These are phyloP conservation scores for Asterophora parasitica DNA, from an alignment of 768 basidiomycete genomes.

Conservation along the genomic window DNA sequence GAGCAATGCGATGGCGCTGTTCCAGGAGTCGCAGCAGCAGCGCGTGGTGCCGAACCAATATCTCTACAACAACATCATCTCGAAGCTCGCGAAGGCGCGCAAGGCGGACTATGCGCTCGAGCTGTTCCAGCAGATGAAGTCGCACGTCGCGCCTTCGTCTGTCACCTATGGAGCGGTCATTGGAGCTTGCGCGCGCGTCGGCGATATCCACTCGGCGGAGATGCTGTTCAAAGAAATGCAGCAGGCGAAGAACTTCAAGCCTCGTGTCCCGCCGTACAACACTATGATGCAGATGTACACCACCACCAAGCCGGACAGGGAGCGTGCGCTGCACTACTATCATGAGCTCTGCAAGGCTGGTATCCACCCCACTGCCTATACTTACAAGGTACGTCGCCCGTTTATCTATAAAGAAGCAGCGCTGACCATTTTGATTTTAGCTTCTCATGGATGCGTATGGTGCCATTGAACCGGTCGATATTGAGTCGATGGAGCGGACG, in stretches of 20 bases:
- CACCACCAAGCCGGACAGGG: slow-evolving; percentile 83
- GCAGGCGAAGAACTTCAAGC: slow-evolving; percentile 64
- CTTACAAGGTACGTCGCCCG: slow-evolving; percentile 71
- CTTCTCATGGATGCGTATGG: slow-evolving; percentile 89
- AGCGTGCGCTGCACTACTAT: slow-evolving; percentile 72
- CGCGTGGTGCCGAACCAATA: slow-evolving; percentile 78
- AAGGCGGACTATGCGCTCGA: slow-evolving; percentile 88
- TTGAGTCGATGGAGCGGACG: slow-evolving; percentile 62
- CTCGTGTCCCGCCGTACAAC: slow-evolving; percentile 93
- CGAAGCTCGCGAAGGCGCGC: slow-evolving; percentile 89
- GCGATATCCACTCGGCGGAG: slow-evolving; percentile 80
- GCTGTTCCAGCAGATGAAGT: slow-evolving; percentile 86
- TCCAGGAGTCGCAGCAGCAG: slow-evolving; percentile 66
- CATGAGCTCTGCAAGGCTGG: slow-evolving; percentile 53
- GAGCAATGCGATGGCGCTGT: slow-evolving; percentile 78
- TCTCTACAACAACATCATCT: slow-evolving; percentile 96
- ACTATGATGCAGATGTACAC: slow-evolving; percentile 98
- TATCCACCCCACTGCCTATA: slow-evolving; percentile 80
- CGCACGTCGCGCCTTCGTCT: slow-evolving; percentile 59
- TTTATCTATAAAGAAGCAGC: slow-evolving; percentile 1
- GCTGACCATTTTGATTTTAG: slow-evolving; percentile 28
- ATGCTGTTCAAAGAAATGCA: slow-evolving; percentile 84
- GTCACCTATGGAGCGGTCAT: slow-evolving; percentile 96
- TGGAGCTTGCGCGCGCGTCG: slow-evolving; percentile 89
- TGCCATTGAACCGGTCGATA: slow-evolving; percentile 76